Evolutionary conservation across 352 stramenopile genomes (phyloP), one percentile per base, ranked within the genome.

Genomic region (Paralagenidium karlingii): DNA sequence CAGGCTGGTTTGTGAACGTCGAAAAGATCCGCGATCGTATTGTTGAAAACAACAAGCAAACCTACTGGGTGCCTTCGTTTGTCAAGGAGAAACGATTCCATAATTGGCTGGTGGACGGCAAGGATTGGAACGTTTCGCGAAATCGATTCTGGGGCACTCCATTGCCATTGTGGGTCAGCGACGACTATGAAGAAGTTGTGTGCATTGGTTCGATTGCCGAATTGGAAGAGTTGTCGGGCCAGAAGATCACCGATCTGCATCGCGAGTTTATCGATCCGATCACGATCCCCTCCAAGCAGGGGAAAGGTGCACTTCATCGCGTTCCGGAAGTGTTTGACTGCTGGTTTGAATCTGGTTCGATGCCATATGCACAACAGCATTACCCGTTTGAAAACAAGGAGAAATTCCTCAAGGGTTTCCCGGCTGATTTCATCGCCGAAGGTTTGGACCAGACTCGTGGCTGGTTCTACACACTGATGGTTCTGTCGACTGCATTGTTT

Each of bases 401-500:
- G 16, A 78, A 86, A 47, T 98, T 99, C 53, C 83, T 98, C 54
- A 70, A 81, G 0, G 80, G 78, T 38, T 99, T 99, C 60, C 96
- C 96, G 0, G 96, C 96, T 13, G 94, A 99, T 58, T 99, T 99
- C 43, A 97, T 99, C 52, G 96, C 96, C 18, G 96, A 99, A 69
- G 96, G 96, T 16, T 82, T 99, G 11, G 96, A 99, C 68, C 96
- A 99, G 66, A 99, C 96, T 10, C 90, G 96, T 58, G 96, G 96
- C 28, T 99, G 96, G 96, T 99, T 99, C 73, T 99, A 99, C 71
- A 99, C 96, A 8, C 73, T 99, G 5, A 99, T 99, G 94, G 95
- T 99, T 25, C 70, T 99, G 12, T 97, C 91, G 5, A 99, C 96
- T 20, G 95, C 95, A 16, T 76, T 99, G 5, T 99, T 99, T 55